Conservation (phyloP, 768 basidiomycete genomes). For the Pilatotrama ljubarskyi region DNA sequence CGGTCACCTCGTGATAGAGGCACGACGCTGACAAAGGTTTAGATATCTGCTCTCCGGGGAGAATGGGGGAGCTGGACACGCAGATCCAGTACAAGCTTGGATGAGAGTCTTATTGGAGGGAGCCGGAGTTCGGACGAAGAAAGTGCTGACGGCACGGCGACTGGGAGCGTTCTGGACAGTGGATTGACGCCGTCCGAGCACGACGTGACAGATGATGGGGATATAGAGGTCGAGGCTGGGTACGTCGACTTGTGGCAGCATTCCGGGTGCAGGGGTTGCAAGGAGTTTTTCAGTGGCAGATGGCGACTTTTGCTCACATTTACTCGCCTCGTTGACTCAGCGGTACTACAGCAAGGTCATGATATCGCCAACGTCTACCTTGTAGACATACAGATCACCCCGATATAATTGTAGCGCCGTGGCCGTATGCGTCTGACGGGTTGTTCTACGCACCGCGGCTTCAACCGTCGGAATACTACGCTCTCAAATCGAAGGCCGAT, state of each 20-base stretch:
- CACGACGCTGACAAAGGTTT: no score
- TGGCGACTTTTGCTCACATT: neutral
- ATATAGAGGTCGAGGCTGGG: neutral
- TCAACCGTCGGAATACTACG: no score
- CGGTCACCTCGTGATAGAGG: no score
- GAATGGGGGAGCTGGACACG: no score
- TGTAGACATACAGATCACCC: neutral
- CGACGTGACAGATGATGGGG: no score
- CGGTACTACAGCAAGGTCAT: neutral
- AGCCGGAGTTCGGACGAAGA: no score
- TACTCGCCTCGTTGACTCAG: neutral
- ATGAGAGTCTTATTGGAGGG: no score
- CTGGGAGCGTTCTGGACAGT: neutral
- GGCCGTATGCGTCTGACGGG: neutral
- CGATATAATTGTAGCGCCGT: neutral
- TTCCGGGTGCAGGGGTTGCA: neutral
- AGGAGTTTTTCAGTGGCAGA: neutral
- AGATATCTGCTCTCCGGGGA: no score
- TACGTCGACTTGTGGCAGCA: neutral
- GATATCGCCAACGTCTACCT: neutral
- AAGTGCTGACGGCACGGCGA: neutral
- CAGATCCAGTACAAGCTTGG: no score
- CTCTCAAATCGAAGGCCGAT: no score
- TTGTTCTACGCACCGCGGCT: neutral
- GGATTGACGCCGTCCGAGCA: neutral